Evolutionary conservation across 139 green algal species (phyloP), one percentile per base, ranked within the genome.

Genomic region (Micractinium conductrix): DNA sequence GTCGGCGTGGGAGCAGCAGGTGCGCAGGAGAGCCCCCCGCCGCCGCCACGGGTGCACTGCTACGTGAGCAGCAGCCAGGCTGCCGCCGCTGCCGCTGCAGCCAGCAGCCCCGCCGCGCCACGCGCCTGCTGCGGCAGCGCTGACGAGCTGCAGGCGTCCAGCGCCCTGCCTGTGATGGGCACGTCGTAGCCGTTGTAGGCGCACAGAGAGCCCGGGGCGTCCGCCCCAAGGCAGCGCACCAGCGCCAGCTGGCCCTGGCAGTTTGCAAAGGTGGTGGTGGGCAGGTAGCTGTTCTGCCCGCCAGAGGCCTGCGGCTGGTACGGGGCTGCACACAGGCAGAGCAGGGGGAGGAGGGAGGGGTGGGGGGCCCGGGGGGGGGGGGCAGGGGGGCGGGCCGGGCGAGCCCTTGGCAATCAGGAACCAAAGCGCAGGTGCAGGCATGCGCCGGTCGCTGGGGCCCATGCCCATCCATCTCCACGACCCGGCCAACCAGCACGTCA

Each of bases 171-270:
- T n/a, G 70, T 42, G 22, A 21, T 58, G 22, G 45, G 40, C 45
- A 2, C 24, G 74, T 67, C 45, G 30, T 68, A 80, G 0, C 74
- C 74, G 10, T 38, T 72, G 65, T 72, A 72, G 38, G 42, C 76
- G 16, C 76, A 82, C 38, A 82, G 26, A 1, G 33, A 44, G 37
- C 76, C 76, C 24, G 76, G 76, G 53, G 58, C 30, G 19, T 42
- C 21, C 58, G 19, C 33, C 28, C 63, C 78, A 42, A 83, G 60
- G 78, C 78, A 83, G 30, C 78, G 78, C 62, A 83, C 62, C 4
- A 50, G 30, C 35, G 65, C 62, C 78, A 83, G 43, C 62, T 83
- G 78, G 35, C 78, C 78, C 21, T n/a, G 28, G 62, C 40, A 14
- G 43, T 83, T 65, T 17, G 60, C 78, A 48, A 83, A 83, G n/a